phyloP scores from a whole-genome alignment of 1,139 yeast species.

The Candida anutae region DNA sequence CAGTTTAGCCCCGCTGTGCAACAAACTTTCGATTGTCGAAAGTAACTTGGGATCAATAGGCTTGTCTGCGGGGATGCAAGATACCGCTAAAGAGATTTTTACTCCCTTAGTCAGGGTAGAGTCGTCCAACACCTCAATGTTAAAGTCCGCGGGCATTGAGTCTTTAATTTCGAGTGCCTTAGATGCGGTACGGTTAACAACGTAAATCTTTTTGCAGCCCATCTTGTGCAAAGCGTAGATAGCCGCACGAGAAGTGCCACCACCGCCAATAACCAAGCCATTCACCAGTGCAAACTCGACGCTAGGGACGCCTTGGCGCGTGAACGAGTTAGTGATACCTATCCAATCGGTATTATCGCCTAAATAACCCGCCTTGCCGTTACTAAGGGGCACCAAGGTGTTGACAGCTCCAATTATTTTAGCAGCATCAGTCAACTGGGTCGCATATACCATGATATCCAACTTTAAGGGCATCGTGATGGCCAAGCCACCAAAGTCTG shows the following conservation, averaged over 20 bases:
- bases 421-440: conserved; percentile 66
- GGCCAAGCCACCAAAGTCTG: conserved; percentile 77
- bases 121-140: conserved; percentile 46
- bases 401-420: conserved; percentile 84
- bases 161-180: conserved; percentile 55
- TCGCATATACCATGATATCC: conserved; percentile 62
- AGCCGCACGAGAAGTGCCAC: conserved; percentile 97
- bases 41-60: conserved; percentile 54
- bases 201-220: conserved; percentile 72
- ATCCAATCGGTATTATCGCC: conserved; percentile 98
- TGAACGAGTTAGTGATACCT: conserved; percentile 71
- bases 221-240: conserved; percentile 72
- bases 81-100: conserved; percentile 59
- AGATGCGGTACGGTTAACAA: conserved; percentile 71
- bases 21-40: conserved; percentile 38
- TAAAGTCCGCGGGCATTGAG: conserved; percentile 54
- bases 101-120: conserved; percentile 30
- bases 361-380: conserved; percentile 41
- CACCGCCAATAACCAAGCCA: conserved; percentile 88
- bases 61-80: conserved; percentile 85
- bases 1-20: conserved; percentile 29
- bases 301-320: conserved; percentile 51
- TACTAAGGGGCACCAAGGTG: conserved; percentile 57
- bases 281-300: conserved; percentile 24
- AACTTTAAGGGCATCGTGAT: conserved; percentile 87